Evolutionary conservation across 345 rosid genomes (phyloP), one percentile per base, ranked within the genome.

Genomic region (Brassica cretica): DNA sequence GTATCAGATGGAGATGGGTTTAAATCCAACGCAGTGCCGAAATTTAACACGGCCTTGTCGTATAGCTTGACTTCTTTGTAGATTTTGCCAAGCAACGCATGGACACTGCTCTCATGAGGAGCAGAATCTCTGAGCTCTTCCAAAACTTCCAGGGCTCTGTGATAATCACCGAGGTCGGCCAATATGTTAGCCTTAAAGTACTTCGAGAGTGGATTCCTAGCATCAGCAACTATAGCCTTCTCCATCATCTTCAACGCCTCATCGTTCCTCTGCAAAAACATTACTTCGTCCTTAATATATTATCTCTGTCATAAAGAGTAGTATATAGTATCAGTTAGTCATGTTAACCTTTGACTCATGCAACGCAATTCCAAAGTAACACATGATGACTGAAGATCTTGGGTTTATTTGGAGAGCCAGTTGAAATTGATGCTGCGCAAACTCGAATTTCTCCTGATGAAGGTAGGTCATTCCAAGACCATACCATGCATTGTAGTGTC

Each of bases 401-500:
- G 94, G 89, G 76, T 89, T 92, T 86, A 91, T 88, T 41, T 63
- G 86, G 73, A 87, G 90, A 71, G 98, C 98, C 85, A 83, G 81
- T 69, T 80, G 90, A 80, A 94, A 92, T 66, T 92, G 98, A 84
- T 94, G 93, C 84, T 89, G 93, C 0, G 98, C 88, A 83, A 94
- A 92, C 74, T 89, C 95, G 71, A 80, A 84, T 80, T 91, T 92
- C 85, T 92, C 98, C 78, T 89, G 91, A 80, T 83, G 88, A 77
- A 92, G 90, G 82, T 89, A 91, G 18, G 92, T 81, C 90, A 89
- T 86, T 69, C 97, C 98, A 75, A 92, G 97, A 56, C 98, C 98
- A 76, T 94, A 89, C 97, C 97, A 94, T 15, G 98, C 76, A 62
- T 88, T 94, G 76, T 91, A 94, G 76, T 92, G 97, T 81, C 98